Evolutionary conservation across 1,284 basidiomycete genomes (phyloP), one percentile per base, ranked within the genome.

Genomic region (Sporisorium graminicola): DNA sequence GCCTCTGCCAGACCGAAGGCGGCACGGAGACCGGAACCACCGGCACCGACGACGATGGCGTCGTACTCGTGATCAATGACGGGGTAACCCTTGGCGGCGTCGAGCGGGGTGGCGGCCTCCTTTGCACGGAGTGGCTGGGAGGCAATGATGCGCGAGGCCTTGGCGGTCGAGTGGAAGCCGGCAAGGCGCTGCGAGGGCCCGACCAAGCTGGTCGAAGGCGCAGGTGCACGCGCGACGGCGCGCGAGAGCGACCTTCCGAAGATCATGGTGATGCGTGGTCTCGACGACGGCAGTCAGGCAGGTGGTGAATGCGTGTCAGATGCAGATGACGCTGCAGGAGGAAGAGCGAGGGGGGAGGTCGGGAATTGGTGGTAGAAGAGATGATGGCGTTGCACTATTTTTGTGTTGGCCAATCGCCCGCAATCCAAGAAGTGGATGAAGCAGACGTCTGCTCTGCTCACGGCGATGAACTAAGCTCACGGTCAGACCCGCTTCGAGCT

Each of bases 1-100:
- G 94, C 94, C 88, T 99, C 96, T 78, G 97, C 97, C 52, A 99
- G 91, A 89, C 97, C 97, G 87, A 99, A 99, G 33, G 97, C 97
- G 56, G 97, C 97, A 87, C 97, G 91, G 78, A 99, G 90, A 89
- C 97, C 97, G 64, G 97, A 95, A 87, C 97, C 97, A 85, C 97
- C 97, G 58, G 97, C 97, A 87, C 97, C 82, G 47, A 85, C 82
- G 26, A 85, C 82, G 63, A 84, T 78, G 54, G 83, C 83, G 69
- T 85, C 83, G 77, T 83, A 78, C 85, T 90, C 89, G 86, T 99
- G 96, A 86, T 99, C 96, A 84, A 99, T 95, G 78, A 99, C 89
- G 42, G 95, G 94, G 87, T 99, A 98, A 91, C 93, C 88, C 59
- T 80, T 80, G 46, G 77, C 74, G 44, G 82, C 79, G 62, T 83